phyloP scores from a whole-genome alignment of 257 asterid species.

The Gentiana straminea region DNA sequence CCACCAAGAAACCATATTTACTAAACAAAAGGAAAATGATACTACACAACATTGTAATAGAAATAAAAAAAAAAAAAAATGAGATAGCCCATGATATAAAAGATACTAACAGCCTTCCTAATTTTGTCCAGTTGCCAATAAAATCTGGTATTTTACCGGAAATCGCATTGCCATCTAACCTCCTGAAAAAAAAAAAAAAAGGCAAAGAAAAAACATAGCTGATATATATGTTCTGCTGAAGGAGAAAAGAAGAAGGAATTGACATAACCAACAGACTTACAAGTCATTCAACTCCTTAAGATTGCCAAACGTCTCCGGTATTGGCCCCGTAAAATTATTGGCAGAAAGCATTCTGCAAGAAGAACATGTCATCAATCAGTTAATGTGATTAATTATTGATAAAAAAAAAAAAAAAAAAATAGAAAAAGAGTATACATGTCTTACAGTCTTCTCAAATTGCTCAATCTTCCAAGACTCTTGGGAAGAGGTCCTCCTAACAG shows the following conservation, averaged over 20 bases:
- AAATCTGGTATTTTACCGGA: slow-evolving; percentile 71
- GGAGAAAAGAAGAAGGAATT: background rate
- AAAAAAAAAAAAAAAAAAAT: too few species aligned
- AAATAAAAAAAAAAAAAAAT: background rate
- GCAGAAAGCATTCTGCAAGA: slow-evolving; percentile 67
- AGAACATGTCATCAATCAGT: background rate
- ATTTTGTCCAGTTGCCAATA: slow-evolving; percentile 63
- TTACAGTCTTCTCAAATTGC: slow-evolving; percentile 59
- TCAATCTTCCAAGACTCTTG: slow-evolving; percentile 50
- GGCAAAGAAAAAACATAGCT: background rate
- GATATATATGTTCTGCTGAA: background rate
- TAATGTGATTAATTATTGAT: too few species aligned
- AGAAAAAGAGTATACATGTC: slow-evolving; percentile 6
- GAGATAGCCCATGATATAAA: background rate
- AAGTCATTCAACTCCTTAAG: slow-evolving; percentile 65
- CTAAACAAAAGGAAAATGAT: background rate
- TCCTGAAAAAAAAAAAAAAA: slow-evolving; percentile 44
- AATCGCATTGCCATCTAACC: slow-evolving; percentile 61
- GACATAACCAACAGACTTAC: slow-evolving; percentile 39
- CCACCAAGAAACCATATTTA: background rate
- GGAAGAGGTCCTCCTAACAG: slow-evolving; percentile 77
- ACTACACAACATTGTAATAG: background rate
- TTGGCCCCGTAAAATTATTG: slow-evolving; percentile 63
- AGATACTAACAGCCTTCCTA: slow-evolving; percentile 47
- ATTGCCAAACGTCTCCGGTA: slow-evolving; percentile 47